Evolutionary conservation across 257 asterid genomes (phyloP), one percentile per base, ranked within the genome.

Genomic region (Marsdenia floribunda): DNA sequence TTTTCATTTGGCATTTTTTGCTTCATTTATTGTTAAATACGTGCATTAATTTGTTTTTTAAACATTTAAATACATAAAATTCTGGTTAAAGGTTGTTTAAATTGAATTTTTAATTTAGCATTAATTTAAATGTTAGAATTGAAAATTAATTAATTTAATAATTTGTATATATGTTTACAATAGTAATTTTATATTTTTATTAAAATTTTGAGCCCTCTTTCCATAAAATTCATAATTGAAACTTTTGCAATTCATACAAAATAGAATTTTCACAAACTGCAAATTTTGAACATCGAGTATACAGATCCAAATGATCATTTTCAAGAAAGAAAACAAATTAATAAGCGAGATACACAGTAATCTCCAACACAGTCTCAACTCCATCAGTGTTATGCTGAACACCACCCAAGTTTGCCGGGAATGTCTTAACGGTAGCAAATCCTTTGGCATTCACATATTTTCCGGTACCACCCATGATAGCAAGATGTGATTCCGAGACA

Each of bases 401-500:
- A 58, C 77, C 83, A 61, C 76, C 83, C 15, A 65, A 13, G 18
- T 60, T 29, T 26, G 84, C 87, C 0, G 90, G 88, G 22, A 88
- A 77, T 0, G 93, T 91, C 88, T 89, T 93, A 10, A 87, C 94
- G 0, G 58, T 77, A 0, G 98, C 98, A 37, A 87, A 76, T 0
- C 97, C 98, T 73, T 89, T 90, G 0, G 91, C 97, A 66, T 89
- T 82, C 53, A 89, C 97, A 37, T 84, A 90, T 80, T 90, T 90
- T 29, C 98, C 98, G 0, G 98, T 93, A 2, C 98, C 98, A 0
- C 97, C 98, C 97, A 90, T 88, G 13, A 93, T 77, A 3, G 97
- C 97, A 72, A 93, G 81, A 76, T 93, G 98, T 26, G 96, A 89
- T 80, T 93, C 97, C 10, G 98, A 87, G 16, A 76, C 91, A 3